Evolutionary conservation across 257 asterid genomes (phyloP), one percentile per base, ranked within the genome.

Genomic region (Petunia axillaris): DNA sequence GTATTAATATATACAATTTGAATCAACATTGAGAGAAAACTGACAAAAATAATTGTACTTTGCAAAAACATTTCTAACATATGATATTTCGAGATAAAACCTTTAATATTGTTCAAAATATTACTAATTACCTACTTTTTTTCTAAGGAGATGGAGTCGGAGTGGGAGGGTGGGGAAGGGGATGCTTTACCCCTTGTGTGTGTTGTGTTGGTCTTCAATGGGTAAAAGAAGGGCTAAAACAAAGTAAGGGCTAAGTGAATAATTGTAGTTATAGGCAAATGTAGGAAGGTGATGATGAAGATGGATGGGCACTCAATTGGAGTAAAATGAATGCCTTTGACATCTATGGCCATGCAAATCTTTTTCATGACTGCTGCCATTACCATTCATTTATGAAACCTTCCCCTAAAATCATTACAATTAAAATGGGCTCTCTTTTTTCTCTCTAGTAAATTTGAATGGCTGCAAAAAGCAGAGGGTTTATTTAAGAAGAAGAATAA

Each of bases 291-390:
- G 84, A 53, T 41, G 85, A 65, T 66, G 83, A 64, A 64, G 53
- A 64, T 36, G 79, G 39, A 41, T 44, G 35, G 68, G 82, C 79
- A 79, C 74, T 83, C 83, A 83, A 85, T 85, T 64, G 86, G 68
- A 58, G 78, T 62, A 82, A 75, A 84, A 84, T 84, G 79, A 84
- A 84, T 84, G 87, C 82, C 58, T 81, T 79, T 81, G 86, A 80
- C 84, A 86, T 39, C 75, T 73, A 84, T 84, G 90, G 86, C 84
- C 85, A 85, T 86, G 83, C 76, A 85, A 88, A 90, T 89, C 93
- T 89, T 87, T 86, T 73, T 93, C 82, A 65, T 71, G 79, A 85
- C 92, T 87, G 87, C 75, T 78, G 16, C 63, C 75, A 78, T 63
- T 44, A 44, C 83, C 81, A 73, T 88, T 84, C 87, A 88, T 87